These are phyloP conservation scores for Dothiorella sarmentorum DNA, from an alignment of 2,329 filamentous ascomycete genomes.

Conservation along the genomic window DNA sequence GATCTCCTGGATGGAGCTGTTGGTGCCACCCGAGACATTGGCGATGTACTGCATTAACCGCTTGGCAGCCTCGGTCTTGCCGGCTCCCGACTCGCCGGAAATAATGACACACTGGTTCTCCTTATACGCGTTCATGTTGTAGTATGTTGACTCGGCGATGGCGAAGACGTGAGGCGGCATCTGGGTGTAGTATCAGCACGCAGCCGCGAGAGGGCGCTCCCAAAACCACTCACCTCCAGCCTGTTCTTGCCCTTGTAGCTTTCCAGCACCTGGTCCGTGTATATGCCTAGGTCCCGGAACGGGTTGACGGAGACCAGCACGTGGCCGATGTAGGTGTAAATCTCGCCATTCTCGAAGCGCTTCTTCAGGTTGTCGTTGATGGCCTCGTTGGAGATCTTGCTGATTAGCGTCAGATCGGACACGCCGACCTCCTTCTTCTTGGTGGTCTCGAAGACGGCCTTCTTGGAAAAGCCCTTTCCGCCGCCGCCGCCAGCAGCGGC, in stretches of 20 bases:
- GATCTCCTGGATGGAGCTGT: constrained; percentile 88
- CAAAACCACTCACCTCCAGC: constrained; percentile 57
- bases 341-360: constrained; percentile 93
- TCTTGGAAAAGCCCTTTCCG: constrained; percentile 73
- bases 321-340: constrained; percentile 99
- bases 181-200: constrained; percentile 25
- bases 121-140: constrained; percentile 99
- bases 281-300: constrained; percentile 95
- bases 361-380: constrained; percentile 99
- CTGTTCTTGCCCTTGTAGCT: constrained; percentile 97
- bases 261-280: constrained; percentile 88
- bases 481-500: constrained; percentile 42
- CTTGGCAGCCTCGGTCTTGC: constrained; percentile 98
- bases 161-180: constrained; percentile 95
- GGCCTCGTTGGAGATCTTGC: constrained; percentile 97
- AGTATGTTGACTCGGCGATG: constrained; percentile 93
- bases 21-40: constrained; percentile 81
- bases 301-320: constrained; percentile 98
- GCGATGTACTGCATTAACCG: constrained; percentile 99
- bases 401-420: constrained; percentile 93
- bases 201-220: background rate
- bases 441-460: constrained; percentile 89
- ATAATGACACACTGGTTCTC: constrained; percentile 99
- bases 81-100: constrained; percentile 94
- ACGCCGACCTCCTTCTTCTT: constrained; percentile 99